Base-by-base conservation (phyloP, 805 yeast genomes). In the Ogataea trehalophila region DNA sequence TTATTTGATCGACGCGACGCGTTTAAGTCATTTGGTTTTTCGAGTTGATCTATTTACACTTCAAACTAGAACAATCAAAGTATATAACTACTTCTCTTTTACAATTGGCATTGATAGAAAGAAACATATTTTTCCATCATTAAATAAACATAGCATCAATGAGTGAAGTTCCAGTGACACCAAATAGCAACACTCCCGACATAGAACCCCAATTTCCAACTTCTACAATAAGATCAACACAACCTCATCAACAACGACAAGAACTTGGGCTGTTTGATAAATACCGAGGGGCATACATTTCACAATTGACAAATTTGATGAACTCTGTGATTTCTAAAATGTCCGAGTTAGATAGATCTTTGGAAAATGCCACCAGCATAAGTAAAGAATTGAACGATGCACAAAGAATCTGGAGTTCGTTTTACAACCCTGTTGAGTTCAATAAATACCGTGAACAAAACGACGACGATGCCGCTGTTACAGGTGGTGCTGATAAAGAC, bases 331-430 rank as follows among this genome's bases (percentile, higher is more conserved):
- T 53, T 33, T 16, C 43, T 3, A 44, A 44, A 18, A 46, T 55
- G 52, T 53, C 53, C 2, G 59, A 53, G 35, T 50, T 55, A 18
- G 59, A 55, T 39, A 47, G 56, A 4, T 53, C 57, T 9, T 41
- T 55, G 3, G 59, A 55, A 41, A 53, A 52, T 14, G 55, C 57
- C 4, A 56, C 50, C 11, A 57, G 56, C 2, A 55, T 55, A 42
- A 50, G 59, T 41, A 55, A 48, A 38, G 57, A 55, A 39, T 55
- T 55, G 41, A 37, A 50, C 13, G 49, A 46, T 33, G 40, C 53
- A 9, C 59, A 55, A 40, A 50, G 39, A 34, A 55, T 53, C 16
- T 55, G 59, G 59, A 52, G 57, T 22, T 56, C 59, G 15, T 55
- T 55, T 37, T 55, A 55, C 43, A 54, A 55, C 33, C 59, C 59